Percentiles rank a stretch among this genome's conserved stretches.
phyloP scores from a whole-genome alignment of 2,329 filamentous ascomycete genomes.

The Penicillium sp. region DNA sequence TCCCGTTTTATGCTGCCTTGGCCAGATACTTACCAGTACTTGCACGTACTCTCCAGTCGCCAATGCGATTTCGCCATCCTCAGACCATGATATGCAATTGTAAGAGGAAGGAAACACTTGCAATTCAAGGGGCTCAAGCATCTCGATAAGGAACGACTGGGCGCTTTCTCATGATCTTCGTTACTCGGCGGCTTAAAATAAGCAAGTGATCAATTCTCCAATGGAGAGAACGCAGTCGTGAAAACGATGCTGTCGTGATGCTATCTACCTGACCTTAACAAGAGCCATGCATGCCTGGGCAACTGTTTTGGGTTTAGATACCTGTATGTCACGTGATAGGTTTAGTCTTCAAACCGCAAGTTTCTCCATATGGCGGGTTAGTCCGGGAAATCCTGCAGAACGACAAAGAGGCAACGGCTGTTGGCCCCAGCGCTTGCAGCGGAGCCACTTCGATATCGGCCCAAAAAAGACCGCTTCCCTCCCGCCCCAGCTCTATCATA shows the following conservation, averaged over 20 bases:
- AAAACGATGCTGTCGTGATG: not conserved
- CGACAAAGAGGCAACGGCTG: not conserved
- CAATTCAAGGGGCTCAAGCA: slow-evolving; percentile 40
- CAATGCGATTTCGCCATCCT: slow-evolving; percentile 62
- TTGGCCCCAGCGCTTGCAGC: not conserved
- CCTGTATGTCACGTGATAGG: not conserved
- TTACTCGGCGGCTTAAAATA: not conserved
- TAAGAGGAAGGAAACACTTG: slow-evolving; percentile 57
- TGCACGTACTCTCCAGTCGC: slow-evolving; percentile 61
- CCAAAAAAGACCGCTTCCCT: slow-evolving; percentile 13
- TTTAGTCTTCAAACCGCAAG: not conserved
- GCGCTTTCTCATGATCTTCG: not conserved
- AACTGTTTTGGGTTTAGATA: not conserved
- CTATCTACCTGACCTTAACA: not conserved
- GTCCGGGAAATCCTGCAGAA: slow-evolving; percentile 3
- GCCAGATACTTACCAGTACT: slow-evolving; percentile 49
- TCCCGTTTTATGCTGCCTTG: not conserved
- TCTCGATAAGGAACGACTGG: not conserved
- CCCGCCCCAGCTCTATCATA: slow-evolving; percentile 3
- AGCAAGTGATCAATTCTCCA: not conserved
- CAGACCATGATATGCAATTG: slow-evolving; percentile 63
- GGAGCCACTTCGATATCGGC: slow-evolving; percentile 15
- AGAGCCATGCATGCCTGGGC: not conserved
- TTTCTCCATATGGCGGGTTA: slow-evolving; percentile 8
- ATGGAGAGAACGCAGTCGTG: not conserved